Evolutionary conservation across 2,329 filamentous ascomycete species (phyloP).

Genomic region (Pseudocercospora fuligena): DNA sequence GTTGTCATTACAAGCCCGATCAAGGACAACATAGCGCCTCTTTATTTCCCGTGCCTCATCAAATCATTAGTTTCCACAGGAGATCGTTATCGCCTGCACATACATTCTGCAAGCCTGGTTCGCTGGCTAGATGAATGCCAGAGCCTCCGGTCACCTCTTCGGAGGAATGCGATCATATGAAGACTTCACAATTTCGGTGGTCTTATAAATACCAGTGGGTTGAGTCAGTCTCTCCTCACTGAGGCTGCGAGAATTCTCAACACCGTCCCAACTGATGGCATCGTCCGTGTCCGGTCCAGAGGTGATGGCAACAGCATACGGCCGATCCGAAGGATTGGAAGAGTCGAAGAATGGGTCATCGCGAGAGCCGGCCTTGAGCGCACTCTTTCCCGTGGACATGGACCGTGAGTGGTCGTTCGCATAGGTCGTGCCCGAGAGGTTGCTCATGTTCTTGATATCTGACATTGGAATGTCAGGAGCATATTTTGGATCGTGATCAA

Average conservation of each 20-base stretch:
- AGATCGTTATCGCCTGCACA: too few relatives aligned
- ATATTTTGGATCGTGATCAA: slow-evolving; percentile 1
- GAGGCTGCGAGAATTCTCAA: slow-evolving; percentile 15
- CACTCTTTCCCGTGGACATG: slow-evolving; percentile 2
- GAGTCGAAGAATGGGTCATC: slow-evolving; percentile 11
- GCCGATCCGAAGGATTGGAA: slow-evolving; percentile 5
- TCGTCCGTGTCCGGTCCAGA: slow-evolving; percentile 18
- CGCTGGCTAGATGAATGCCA: background rate
- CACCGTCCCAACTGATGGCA: slow-evolving; percentile 22
- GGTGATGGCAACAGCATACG: slow-evolving; percentile 21
- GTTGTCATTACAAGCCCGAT: background rate
- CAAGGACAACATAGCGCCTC: background rate
- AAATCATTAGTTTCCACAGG: background rate
- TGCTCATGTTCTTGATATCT: slow-evolving; percentile 16
- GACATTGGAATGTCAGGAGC: slow-evolving; percentile 9
- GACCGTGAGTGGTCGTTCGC: background rate
- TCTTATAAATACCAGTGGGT: slow-evolving; percentile 2
- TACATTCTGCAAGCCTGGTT: too few relatives aligned
- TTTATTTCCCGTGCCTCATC: background rate
- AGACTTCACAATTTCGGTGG: slow-evolving; percentile 4
- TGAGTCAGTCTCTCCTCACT: slow-evolving; percentile 25
- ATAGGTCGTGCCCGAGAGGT: background rate
- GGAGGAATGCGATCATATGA: background rate
- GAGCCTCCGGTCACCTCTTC: background rate
- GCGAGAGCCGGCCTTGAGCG: background rate